Evolutionary conservation across 1,139 yeast genomes (phyloP).

Genomic region (Groenewaldozyma auringiensis): DNA sequence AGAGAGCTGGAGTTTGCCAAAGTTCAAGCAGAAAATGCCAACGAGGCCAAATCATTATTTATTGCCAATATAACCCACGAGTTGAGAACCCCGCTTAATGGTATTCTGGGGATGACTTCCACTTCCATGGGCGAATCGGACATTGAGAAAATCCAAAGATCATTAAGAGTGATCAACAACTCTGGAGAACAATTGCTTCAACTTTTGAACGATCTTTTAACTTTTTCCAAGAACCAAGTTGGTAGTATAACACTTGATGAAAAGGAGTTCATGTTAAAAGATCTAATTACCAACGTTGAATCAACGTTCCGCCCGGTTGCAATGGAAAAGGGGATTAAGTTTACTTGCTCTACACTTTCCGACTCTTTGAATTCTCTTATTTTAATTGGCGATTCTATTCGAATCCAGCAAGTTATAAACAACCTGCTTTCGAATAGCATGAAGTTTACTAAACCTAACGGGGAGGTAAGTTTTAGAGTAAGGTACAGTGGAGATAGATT

Average conservation of each 20-base stretch:
- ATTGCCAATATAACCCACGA: slow-evolving; percentile 96
- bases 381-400: slow-evolving; percentile 74
- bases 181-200: slow-evolving; percentile 83
- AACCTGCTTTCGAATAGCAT: slow-evolving; percentile 80
- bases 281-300: slow-evolving; percentile 66
- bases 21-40: slow-evolving; percentile 85
- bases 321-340: slow-evolving; percentile 20
- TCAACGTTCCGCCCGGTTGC: slow-evolving; percentile 52
- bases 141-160: slow-evolving; percentile 53
- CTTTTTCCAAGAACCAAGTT: slow-evolving; percentile 85
- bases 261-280: slow-evolving; percentile 60
- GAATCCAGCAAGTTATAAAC: slow-evolving; percentile 82
- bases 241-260: slow-evolving; percentile 79
- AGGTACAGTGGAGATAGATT: slow-evolving; percentile 22
- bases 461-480: slow-evolving; percentile 61
- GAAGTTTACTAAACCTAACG: slow-evolving; percentile 82
- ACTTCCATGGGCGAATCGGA: slow-evolving; percentile 84
- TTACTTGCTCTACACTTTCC: slow-evolving; percentile 37
- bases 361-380: slow-evolving; percentile 35
- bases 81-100: slow-evolving; percentile 88
- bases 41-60: slow-evolving; percentile 89
- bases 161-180: slow-evolving; percentile 69
- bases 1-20: slow-evolving; percentile 83
- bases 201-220: slow-evolving; percentile 77
- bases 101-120: slow-evolving; percentile 92